Base-by-base conservation (phyloP, 768 basidiomycete genomes). In the Asterophora parasitica region DNA sequence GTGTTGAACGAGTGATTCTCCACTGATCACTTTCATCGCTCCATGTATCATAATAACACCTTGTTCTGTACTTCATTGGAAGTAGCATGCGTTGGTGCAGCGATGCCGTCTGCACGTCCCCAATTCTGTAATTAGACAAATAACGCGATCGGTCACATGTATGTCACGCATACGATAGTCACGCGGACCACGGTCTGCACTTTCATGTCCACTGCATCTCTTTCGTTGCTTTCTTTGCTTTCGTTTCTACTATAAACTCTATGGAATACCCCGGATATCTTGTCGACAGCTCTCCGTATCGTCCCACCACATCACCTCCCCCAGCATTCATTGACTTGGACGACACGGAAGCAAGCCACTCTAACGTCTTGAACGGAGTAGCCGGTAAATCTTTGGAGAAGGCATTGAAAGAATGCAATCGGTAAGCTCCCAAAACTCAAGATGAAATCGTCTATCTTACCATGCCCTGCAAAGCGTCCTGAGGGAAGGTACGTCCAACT, bases 1-100 rank as follows among this genome's bases (percentile, higher is more conserved):
- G 69, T 71, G 8, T 55, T 73, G 35, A 66, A 67, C 47, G 53
- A 20, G 28, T 31, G n/a, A 5, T 38, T 27, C 31, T 44, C 11
- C 20, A 31, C 27, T 31, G 20, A 28, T 37, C 37, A 27, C 5
- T 2, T 16, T 43, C 16, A 7, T 27, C n/a, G 8, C 37, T 35
- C 15, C 5, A 17, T n/a, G 19, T 38, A 23, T 30, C 20, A 32
- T 27, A 17, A 27, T n/a, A 41, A n/a, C 40, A 34, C 32, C 5
- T 28, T 35, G 49, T 39, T 23, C 23, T 23, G 23, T 23, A 23
- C 23, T 23, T 23, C 23, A 23, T 23, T 23, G 23, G 23, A 23
- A 23, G 13, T n/a, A n/a, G n/a, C n/a, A n/a, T n/a, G n/a, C n/a
- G n/a, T n/a, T n/a, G n/a, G n/a, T n/a, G n/a, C n/a, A n/a, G n/a